A percentile compares a stretch with the other conserved stretches of the same genome.
These are phyloP conservation scores for Scedosporium dehoogii DNA, from an alignment of 2,329 filamentous ascomycete species.

Conservation along the genomic window DNA sequence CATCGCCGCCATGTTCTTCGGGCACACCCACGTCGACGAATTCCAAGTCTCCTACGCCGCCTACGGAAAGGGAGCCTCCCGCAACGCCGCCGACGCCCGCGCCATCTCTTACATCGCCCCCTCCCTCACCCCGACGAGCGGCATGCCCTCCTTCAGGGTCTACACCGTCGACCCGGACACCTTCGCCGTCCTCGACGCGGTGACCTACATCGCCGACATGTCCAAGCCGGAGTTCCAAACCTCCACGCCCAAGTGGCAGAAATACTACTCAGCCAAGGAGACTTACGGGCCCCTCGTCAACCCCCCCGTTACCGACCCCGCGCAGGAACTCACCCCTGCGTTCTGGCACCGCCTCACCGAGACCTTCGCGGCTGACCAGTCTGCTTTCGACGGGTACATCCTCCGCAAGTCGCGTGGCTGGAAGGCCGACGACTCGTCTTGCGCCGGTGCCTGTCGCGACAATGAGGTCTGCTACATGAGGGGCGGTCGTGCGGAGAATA, in stretches of 20 bases:
- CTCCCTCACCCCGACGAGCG: constrained; percentile 43
- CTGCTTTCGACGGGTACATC: constrained; percentile 35
- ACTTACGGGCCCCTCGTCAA: constrained; percentile 36
- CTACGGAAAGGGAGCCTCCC: constrained; percentile 23
- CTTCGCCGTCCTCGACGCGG: constrained; percentile 43
- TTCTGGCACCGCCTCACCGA: constrained; percentile 51
- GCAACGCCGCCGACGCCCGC: constrained; percentile 30
- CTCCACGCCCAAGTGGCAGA: constrained; percentile 38
- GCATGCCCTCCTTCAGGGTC: constrained; percentile 46
- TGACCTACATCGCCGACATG: constrained; percentile 45
- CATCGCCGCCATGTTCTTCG: constrained; percentile 46
- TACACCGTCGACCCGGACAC: constrained; percentile 49
- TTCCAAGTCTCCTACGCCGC: constrained; percentile 45
- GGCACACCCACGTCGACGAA: constrained; percentile 46
- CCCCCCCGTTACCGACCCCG: constrained; percentile 25
- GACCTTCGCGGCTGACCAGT: constrained; percentile 30
- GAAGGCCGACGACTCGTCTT: constrained; percentile 21
- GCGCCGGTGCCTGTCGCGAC: constrained; percentile 30
- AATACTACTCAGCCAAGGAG: constrained; percentile 46
- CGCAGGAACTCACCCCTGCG: constrained; percentile 39
- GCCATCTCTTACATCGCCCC: constrained; percentile 44
- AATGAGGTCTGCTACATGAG: constrained; percentile 42
- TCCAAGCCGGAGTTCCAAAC: constrained; percentile 30
- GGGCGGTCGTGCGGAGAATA: constrained; percentile 41
- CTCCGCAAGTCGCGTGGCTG: constrained; percentile 37